Base-by-base conservation (phyloP, 192 early-diverging fungal genomes). In the Coemansia sp. region DNA sequence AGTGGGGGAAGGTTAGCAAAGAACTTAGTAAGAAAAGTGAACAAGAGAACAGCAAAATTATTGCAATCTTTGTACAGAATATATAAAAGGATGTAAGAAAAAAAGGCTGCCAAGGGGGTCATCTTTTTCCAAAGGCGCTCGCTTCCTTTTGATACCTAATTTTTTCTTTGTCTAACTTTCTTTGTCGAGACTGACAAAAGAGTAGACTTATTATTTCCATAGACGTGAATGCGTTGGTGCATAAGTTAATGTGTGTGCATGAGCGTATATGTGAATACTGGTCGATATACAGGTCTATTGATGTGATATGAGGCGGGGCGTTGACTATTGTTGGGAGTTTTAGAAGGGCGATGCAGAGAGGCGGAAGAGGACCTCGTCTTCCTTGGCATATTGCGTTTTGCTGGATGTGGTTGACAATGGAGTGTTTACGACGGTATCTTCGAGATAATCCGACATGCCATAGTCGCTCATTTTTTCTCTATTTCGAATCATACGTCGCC, bases 361-460 rank as follows among this genome's bases (percentile, higher is more conserved):
- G 9, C 60, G 60, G 49, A 62, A 62, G 5, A 52, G 19, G 9
- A 62, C 60, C 10, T 52, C 60, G 16, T 62, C 60, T 7, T 62
- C 49, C 14, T 62, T 52, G 1, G 47, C 47, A 51, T 52, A 53
- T 47, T 50, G 30, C 34, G 60, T 34, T 52, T 62, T 62, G 50
- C 32, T 51, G 26, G 21, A 52, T 53, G 49, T 24, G 49, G 30
- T 62, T 5, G 60, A 62, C 7, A 51, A 19, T 7, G 50, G 60
- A 4, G 60, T 52, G 34, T 62, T 62, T 14, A 62, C 60, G 16
- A 32, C 60, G 12, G 60, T 62, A 26, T 21, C 34, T 24, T 62
- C 60, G 49, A 49, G 52, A 14, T 62, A 27, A 52, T 62, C 49
- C 5, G 49, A 51, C 25, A 54, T 28, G 21, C 9, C 27, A 9